phyloP scores from a whole-genome alignment of 768 basidiomycete species.

The Xanthoconium stramineum region DNA sequence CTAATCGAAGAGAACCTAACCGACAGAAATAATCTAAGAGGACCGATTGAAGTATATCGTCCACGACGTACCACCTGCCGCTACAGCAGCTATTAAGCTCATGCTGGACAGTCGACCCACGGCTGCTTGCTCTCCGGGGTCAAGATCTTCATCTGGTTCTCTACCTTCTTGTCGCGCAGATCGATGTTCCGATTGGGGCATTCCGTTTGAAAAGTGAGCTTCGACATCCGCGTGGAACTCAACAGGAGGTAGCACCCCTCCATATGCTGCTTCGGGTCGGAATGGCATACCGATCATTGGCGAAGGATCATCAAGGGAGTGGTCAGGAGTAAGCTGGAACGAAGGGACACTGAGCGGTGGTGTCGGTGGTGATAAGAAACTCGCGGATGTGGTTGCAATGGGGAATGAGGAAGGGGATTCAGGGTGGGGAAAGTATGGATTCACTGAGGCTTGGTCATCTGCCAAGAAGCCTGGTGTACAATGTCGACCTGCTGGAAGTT shows the following conservation, averaged over 20 bases:
- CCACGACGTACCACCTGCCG: constrained; percentile 62
- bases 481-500: constrained; percentile 20
- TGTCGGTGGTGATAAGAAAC: constrained; percentile 11
- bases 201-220: constrained; percentile 8
- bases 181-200: constrained; percentile 14
- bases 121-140: constrained; percentile 65
- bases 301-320: constrained; percentile 12
- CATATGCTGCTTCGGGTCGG: constrained; percentile 15
- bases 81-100: constrained; percentile 87
- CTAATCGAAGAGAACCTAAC: constrained; percentile 52
- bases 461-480: constrained; percentile 7
- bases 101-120: constrained; percentile 87
- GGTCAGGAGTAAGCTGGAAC: constrained; percentile 18
- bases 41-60: constrained; percentile 2
- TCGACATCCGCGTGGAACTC: constrained; percentile 13
- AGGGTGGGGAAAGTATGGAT: constrained; percentile 54
- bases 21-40: constrained; percentile 5
- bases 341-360: constrained; percentile 12
- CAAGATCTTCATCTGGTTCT: constrained; percentile 39
- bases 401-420: constrained; percentile 29
- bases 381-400: constrained; percentile 20
- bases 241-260: background rate
- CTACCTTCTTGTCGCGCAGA: constrained; percentile 13
- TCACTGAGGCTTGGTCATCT: constrained; percentile 25
- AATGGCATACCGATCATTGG: constrained; percentile 10